phyloP scores from a whole-genome alignment of 129 eudicot genomes.

The Glebionis coronaria region DNA sequence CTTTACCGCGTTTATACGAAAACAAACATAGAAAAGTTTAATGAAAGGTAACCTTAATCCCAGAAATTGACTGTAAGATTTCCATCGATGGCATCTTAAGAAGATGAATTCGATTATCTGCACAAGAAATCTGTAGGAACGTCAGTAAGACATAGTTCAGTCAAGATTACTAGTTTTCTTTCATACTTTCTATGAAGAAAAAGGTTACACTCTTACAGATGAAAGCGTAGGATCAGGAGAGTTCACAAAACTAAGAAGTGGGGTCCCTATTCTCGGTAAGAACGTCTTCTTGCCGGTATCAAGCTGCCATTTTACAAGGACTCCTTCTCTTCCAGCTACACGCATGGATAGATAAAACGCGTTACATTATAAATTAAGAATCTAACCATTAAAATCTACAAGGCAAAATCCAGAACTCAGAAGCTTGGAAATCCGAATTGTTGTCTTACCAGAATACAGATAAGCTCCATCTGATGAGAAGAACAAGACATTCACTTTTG shows the following conservation, averaged over 20 bases:
- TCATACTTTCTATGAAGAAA: not conserved
- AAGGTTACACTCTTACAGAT: slow-evolving; percentile 46
- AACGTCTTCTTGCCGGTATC: slow-evolving; percentile 87
- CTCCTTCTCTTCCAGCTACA: slow-evolving; percentile 94
- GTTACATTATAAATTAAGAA: not conserved
- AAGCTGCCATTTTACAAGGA: slow-evolving; percentile 90
- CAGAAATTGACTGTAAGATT: slow-evolving; percentile 73
- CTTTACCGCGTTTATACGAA: slow-evolving; percentile 5
- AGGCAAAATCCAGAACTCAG: not conserved
- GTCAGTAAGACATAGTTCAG: slow-evolving; percentile 16
- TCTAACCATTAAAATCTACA: not conserved
- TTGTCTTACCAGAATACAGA: slow-evolving; percentile 86
- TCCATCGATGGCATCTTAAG: slow-evolving; percentile 84
- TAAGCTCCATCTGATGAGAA: slow-evolving; percentile 97
- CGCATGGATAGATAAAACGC: not conserved
- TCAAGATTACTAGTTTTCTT: not conserved
- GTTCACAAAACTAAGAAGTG: slow-evolving; percentile 51
- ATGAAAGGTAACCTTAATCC: slow-evolving; percentile 64
- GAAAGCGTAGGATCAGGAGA: slow-evolving; percentile 77
- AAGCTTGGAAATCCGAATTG: no score
- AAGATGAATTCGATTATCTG: slow-evolving; percentile 78
- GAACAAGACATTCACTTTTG: slow-evolving; percentile 71
- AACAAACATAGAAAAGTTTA: not conserved
- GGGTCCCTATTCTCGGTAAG: slow-evolving; percentile 84
- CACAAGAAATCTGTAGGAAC: slow-evolving; percentile 75